Base-by-base conservation (phyloP, 23 red algal genomes). In the Gracilaria vermiculophylla region DNA sequence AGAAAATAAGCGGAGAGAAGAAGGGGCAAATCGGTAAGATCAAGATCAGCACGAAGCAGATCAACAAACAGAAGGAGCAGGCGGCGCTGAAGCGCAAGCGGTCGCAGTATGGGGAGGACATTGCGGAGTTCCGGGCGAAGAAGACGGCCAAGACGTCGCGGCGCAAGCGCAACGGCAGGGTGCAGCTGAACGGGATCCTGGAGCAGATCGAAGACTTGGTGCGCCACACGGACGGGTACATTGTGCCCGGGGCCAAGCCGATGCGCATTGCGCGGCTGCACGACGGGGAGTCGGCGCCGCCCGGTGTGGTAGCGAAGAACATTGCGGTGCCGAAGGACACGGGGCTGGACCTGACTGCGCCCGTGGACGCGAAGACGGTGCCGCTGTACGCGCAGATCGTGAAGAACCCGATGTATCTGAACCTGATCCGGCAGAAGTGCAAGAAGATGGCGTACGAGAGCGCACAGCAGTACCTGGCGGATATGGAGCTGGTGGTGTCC, bases 331-430 rank as follows among this genome's bases (percentile, higher is more conserved):
- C 93, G 0, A 78, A 74, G 23, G 50, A 57, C 34, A 95, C 93
- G 8, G 93, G 77, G 19, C 50, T 95, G 43, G 93, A 95, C 42
- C 91, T 95, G 21, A 95, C 93, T 12, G 57, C 53, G 32, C 83
- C 84, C 36, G 93, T 95, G 1, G 83, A 94, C 72, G 72, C 69
- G 25, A 95, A 95, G 85, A 37, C 39, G 17, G 92, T 94, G 8
- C 92, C 92, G 6, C 49, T 43, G 0, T 95, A 95, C 65, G 51
- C 64, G 20, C 84, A 90, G 32, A 81, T 90, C 27, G 85, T 95
- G 41, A 89, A 95, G 78, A 81, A 89, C 23, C 93, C 73, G 0
- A 95, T 95, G 85, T 89, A 95, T 51, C 80, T 95, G 45, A 78
- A 95, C 62, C 71, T 95, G 41, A 76, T 95, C 13, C 67, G 85